Conservation (phyloP, 352 stramenopile species). For the Phytopythium ostracodes region DNA sequence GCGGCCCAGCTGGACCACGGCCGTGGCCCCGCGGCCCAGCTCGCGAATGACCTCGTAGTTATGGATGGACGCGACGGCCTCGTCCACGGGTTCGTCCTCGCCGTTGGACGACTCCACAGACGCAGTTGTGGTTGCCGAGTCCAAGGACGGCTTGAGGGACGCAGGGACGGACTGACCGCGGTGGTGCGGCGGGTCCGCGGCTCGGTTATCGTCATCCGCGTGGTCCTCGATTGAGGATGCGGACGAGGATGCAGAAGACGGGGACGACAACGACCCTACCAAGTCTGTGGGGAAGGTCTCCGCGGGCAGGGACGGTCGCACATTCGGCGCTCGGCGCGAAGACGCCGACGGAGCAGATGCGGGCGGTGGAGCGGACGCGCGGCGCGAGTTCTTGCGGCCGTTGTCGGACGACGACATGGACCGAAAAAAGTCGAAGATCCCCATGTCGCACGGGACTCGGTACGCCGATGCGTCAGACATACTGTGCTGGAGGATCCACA, state of each 20-base stretch:
- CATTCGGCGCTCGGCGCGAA: not conserved
- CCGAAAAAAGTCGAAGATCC: conserved; percentile 79
- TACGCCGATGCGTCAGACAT: conserved; percentile 8
- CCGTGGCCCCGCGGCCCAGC: conserved; percentile 73
- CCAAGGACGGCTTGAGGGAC: conserved; percentile 16
- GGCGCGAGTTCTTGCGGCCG: conserved; percentile 20
- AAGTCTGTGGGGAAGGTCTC: not conserved
- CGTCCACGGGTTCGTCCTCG: conserved; percentile 21
- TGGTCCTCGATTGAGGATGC: not conserved
- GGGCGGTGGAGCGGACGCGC: conserved; percentile 15
- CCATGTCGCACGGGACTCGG: conserved; percentile 30
- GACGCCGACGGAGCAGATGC: not conserved
- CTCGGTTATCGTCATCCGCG: not conserved
- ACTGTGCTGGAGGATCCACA: no score
- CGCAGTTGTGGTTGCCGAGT: conserved; percentile 32
- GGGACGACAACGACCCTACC: conserved; percentile 24
- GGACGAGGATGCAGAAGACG: conserved; percentile 42
- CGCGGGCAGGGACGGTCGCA: not conserved
- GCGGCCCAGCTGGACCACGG: conserved; percentile 73
- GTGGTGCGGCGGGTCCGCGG: not conserved
- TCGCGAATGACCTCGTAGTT: conserved; percentile 83
- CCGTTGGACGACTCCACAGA: conserved; percentile 36
- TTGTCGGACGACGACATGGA: conserved; percentile 41
- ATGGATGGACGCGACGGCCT: conserved; percentile 31
- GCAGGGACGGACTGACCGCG: not conserved